Evolutionary conservation across 2,329 filamentous ascomycete genomes (phyloP), one percentile per base, ranked within the genome.

Genomic region (Cercospora janseana): DNA sequence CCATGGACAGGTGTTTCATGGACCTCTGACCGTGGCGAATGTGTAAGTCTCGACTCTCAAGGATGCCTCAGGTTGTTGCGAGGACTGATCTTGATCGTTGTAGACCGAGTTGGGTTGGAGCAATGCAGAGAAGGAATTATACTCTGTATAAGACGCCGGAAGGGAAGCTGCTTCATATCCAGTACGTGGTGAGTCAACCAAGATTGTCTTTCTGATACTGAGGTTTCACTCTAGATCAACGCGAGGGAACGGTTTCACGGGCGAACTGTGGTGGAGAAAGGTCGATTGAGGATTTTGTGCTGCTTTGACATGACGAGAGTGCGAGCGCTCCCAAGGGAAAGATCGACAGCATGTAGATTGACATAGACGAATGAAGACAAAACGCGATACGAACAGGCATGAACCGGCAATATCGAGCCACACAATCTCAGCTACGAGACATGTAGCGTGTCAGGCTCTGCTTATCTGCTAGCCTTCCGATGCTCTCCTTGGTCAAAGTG

Each of bases 11-110:
- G 31, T 54, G 12, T 44, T 51, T n/a, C 42, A 54, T 37, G 52
- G 52, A n/a, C 48, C 52, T 7, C 27, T 54, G 21, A 42, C 38
- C 13, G 48, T 54, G n/a, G 52, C 52, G 15, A 51, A 51, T 42
- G 41, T 54, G 32, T 40, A 40, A 40, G 35, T 26, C 12, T 26
- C 7, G 26, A n/a, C 10, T 3, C 21, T n/a, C n/a, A n/a, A n/a
- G 5, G 2, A 2, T 4, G 12, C 4, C 15, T 4, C 4, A 23
- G 7, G 12, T 13, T 12, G 15, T 20, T 1, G n/a, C 6, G n/a
- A 23, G 26, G 21, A 23, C 12, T 40, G 21, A 40, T 10, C n/a
- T 40, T 40, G 2, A n/a, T 26, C 10, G 10, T 15, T 40, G 2
- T 21, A 40, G 35, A 23, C 43, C 35, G 16, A 31, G 16, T 13